Evolutionary conservation across 192 early-diverging fungal species (phyloP).

Genomic region (Coemansia sp.): DNA sequence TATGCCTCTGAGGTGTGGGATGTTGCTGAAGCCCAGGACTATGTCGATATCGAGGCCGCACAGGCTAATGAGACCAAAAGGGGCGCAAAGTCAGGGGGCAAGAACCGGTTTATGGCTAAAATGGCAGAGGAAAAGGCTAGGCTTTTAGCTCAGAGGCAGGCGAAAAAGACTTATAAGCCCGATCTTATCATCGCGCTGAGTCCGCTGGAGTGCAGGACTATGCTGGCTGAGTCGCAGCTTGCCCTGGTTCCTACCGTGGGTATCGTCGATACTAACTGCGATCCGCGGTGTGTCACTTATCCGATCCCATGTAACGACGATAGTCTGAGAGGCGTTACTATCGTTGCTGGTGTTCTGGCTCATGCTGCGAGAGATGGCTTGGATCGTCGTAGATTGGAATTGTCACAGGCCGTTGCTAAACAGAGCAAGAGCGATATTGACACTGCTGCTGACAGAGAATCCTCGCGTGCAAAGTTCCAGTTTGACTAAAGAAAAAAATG

Average conservation of each 20-base stretch:
- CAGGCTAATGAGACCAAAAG: background rate
- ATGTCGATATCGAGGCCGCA: constrained; percentile 14
- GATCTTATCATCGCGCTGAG: constrained; percentile 84
- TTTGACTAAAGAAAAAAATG: constrained; percentile 10
- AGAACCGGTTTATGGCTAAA: constrained; percentile 13
- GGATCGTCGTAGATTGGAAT: constrained; percentile 18
- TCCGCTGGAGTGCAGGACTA: constrained; percentile 77
- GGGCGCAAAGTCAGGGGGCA: background rate
- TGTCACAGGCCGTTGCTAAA: constrained; percentile 10
- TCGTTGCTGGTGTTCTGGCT: constrained; percentile 81
- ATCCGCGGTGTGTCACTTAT: constrained; percentile 83
- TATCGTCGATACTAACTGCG: constrained; percentile 89
- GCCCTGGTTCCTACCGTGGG: constrained; percentile 86
- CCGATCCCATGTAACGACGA: constrained; percentile 97
- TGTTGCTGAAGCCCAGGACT: constrained; percentile 33
- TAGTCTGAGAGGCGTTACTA: constrained; percentile 70
- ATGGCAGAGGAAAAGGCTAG: constrained; percentile 29
- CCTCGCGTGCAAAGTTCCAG: background rate
- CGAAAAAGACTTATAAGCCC: constrained; percentile 64
- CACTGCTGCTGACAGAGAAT: constrained; percentile 9
- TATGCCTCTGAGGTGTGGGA: constrained; percentile 37
- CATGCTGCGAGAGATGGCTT: constrained; percentile 69
- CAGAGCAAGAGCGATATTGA: constrained; percentile 4
- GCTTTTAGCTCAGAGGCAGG: background rate
- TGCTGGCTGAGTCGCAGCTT: constrained; percentile 76